phyloP scores from a whole-genome alignment of 1,284 basidiomycete genomes.

The Sanghuangporus weigelae region DNA sequence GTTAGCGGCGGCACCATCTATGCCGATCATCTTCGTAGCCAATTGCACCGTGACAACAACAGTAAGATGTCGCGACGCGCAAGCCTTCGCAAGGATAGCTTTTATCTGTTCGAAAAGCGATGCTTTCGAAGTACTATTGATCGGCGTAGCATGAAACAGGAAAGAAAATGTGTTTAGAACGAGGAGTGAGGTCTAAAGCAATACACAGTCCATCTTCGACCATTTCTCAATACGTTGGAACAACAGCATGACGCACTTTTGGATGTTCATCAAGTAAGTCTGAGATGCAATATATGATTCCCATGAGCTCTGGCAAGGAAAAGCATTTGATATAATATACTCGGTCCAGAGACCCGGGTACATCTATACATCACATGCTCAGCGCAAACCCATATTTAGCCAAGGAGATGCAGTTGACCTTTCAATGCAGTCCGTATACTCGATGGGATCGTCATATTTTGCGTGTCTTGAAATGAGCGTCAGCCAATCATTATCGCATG shows the following conservation, averaged over 20 bases:
- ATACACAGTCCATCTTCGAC: slow-evolving; percentile 9
- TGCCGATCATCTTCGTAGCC: slow-evolving; percentile 56
- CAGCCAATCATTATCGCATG: slow-evolving; percentile 7
- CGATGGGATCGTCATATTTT: slow-evolving; percentile 55
- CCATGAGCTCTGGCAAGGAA: slow-evolving; percentile 49
- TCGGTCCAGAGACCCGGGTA: slow-evolving; percentile 22
- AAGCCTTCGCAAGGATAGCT: slow-evolving; percentile 44
- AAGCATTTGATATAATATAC: slow-evolving; percentile 43
- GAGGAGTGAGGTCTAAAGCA: slow-evolving; percentile 48
- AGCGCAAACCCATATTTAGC: neutral
- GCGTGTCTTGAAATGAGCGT: slow-evolving; percentile 44
- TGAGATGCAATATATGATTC: slow-evolving; percentile 52
- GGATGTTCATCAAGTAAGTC: slow-evolving; percentile 39
- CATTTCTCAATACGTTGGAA: neutral
- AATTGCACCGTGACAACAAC: slow-evolving; percentile 67
- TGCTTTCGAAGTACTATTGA: slow-evolving; percentile 34
- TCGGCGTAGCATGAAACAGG: slow-evolving; percentile 45
- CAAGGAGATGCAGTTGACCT: slow-evolving; percentile 26
- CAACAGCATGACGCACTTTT: slow-evolving; percentile 32
- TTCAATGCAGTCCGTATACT: slow-evolving; percentile 37
- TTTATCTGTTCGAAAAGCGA: slow-evolving; percentile 48
- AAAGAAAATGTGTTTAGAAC: slow-evolving; percentile 63
- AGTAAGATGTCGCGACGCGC: slow-evolving; percentile 44
- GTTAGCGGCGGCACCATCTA: slow-evolving; percentile 54
- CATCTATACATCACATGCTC: neutral